phyloP scores from a whole-genome alignment of 306 rosid species.

The Erythrophleum fordii region DNA sequence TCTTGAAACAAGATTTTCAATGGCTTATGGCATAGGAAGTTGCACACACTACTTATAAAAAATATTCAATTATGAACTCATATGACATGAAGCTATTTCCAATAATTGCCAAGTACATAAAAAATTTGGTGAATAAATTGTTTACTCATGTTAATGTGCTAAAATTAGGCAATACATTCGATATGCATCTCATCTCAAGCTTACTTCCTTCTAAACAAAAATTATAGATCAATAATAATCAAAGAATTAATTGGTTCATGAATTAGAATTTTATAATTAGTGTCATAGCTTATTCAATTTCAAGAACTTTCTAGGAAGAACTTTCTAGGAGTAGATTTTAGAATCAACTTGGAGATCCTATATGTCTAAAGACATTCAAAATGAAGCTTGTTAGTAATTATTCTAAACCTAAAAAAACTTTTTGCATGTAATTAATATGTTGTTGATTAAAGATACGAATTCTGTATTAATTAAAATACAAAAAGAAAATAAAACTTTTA shows the following conservation, averaged over 20 bases:
- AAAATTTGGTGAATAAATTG: not conserved
- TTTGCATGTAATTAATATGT: too few relatives aligned
- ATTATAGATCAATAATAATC: not conserved
- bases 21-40: too few relatives aligned
- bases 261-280: not conserved
- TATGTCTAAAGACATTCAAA: constrained; percentile 60
- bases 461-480: too few relatives aligned
- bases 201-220: constrained; percentile 39
- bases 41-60: too few relatives aligned
- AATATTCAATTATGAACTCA: too few relatives aligned
- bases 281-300: not conserved
- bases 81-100: not conserved
- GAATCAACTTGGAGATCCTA: constrained; percentile 70
- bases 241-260: not conserved
- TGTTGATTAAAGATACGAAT: too few relatives aligned
- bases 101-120: not conserved
- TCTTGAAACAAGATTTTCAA: too few relatives aligned
- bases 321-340: constrained; percentile 63
- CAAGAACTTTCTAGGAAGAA: constrained; percentile 61
- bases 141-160: constrained; percentile 45
- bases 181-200: constrained; percentile 44
- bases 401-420: not conserved
- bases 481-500: too few relatives aligned
- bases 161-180: constrained; percentile 56
- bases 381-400: not conserved